Evolutionary conservation across 1,139 yeast species (phyloP).

Genomic region (Debaryomyces singareniensis): DNA sequence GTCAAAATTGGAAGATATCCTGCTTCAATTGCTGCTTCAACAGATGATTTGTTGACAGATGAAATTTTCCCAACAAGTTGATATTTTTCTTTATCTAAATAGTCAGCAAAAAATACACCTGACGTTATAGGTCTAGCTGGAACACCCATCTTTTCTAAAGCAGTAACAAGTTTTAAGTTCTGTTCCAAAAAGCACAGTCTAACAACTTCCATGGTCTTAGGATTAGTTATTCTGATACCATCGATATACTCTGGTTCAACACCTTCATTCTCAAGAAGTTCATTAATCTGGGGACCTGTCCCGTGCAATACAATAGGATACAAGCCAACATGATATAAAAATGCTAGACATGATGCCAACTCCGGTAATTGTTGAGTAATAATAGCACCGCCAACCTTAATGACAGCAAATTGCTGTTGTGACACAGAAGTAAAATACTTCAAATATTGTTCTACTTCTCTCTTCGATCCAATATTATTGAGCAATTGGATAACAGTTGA

Average conservation of each 20-base stretch:
- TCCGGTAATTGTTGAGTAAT: slow-evolving; percentile 91
- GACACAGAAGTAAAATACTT: slow-evolving; percentile 94
- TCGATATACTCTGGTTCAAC: slow-evolving; percentile 94
- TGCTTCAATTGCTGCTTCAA: slow-evolving; percentile 91
- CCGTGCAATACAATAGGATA: slow-evolving; percentile 97
- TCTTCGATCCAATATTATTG: slow-evolving; percentile 92
- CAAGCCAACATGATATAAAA: slow-evolving; percentile 92
- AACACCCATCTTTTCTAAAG: slow-evolving; percentile 92
- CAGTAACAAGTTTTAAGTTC: slow-evolving; percentile 89
- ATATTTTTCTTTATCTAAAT: slow-evolving; percentile 84
- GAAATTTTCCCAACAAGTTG: slow-evolving; percentile 88
- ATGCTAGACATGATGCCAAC: slow-evolving; percentile 91
- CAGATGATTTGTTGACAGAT: slow-evolving; percentile 81
- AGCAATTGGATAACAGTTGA: slow-evolving; percentile 91
- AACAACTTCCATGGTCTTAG: slow-evolving; percentile 92
- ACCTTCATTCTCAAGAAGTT: slow-evolving; percentile 85
- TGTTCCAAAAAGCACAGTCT: slow-evolving; percentile 93
- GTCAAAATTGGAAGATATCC: slow-evolving; percentile 97
- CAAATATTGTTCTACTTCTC: slow-evolving; percentile 96
- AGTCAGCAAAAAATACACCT: slow-evolving; percentile 94
- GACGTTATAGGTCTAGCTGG: slow-evolving; percentile 98
- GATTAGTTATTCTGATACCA: slow-evolving; percentile 94
- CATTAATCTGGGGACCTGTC: slow-evolving; percentile 98
- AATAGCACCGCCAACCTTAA: slow-evolving; percentile 98
- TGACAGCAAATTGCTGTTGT: slow-evolving; percentile 95